Base-by-base conservation (phyloP, 164 flowering plant species). In the Cinnamomum chago region DNA sequence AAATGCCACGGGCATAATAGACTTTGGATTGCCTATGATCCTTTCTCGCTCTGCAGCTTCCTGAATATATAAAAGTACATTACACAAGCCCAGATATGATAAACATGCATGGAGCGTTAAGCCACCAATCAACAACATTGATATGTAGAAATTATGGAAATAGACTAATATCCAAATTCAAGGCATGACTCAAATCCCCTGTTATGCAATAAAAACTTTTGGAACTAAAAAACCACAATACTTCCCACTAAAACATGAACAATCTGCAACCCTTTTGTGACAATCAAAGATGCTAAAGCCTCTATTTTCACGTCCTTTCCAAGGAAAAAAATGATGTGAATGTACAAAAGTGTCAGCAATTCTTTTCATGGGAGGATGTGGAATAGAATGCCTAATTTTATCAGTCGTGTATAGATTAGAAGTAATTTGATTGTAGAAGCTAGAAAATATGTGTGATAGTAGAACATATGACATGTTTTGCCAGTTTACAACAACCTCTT, bases 1-100 rank as follows among this genome's bases (percentile, higher is more conserved):
- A 87, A 94, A 94, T 71, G 97, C 89, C n/a, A 88, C 94, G 20
- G 97, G 96, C 87, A 94, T 88, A 65, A 91, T 80, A 17, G 78
- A 83, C 68, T 92, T 92, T 1, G 88, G 80, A 68, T 81, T 78
- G 62, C 58, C 86, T 74, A 58, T 76, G 65, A 87, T 78, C 72
- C 58, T 85, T 22, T 87, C 83, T 71, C 86, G 79, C 79, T 91
- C 98, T 35, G 18, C 70, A 20, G 77, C 79, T 66, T 87, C 87
- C 98, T 94, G 85, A 71, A 66, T 20, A 10, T 6, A 72, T n/a
- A 50, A 47, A 64, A 35, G 22, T 12, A 35, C 55, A 28, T 27
- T 55, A 58, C 60, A 55, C 60, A 55, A 20, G 27, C 4, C 28
- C 11, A 15, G 11, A 30, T 33, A 27, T 33, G 23, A 27, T 17